Base-by-base conservation (phyloP, 2,329 filamentous ascomycete genomes). In the Dactylellina leptospora region DNA sequence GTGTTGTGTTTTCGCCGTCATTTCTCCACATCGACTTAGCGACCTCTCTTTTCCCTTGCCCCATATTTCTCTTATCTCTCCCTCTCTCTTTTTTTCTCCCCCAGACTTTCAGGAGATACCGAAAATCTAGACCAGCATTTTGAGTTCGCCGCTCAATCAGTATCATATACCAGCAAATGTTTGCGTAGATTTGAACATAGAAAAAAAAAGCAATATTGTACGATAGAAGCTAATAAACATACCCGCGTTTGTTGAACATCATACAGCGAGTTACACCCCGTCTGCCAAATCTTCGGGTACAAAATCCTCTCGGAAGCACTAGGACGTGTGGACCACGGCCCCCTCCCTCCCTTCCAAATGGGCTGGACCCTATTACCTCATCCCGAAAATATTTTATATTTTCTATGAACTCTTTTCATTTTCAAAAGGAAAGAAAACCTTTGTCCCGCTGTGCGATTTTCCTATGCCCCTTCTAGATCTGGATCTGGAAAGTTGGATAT, bases 231-330 rank as follows among this genome's bases (percentile, higher is more conserved):
- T 45, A 42, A 56, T 56, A 56, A 28, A 56, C 13, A 4, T 18
- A 10, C 11, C 3, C 4, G 16, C 9, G 22, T 20, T 10, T 44
- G 18, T 18, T 56, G 33, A 44, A 42, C 25, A 68, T 27, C 13
- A 22, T 44, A 68, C 62, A 68, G 62, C 62, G 51, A 58, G 44
- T 16, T 68, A 68, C 30, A 53, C 62, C 38, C 54, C 62, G 47
- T 56, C 62, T 47, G 54, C 62, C 47, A 68, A 59, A 60, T 10
- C 53, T 13, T 68, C 62, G 50, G 62, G 54, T 30, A 40, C 40
- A 22, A 50, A 68, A 50, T 50, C 62, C 47, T 68, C 62, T 68
- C 62, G 62, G 45, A 68, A 68, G 54, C 62, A 60, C 54, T 68
- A 60, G 54, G 28, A 63, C 38, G 59, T 55, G 58, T 50, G 30